These are phyloP conservation scores for Berkeleyomyces basicola DNA, from an alignment of 2,329 filamentous ascomycete genomes.

Conservation along the genomic window DNA sequence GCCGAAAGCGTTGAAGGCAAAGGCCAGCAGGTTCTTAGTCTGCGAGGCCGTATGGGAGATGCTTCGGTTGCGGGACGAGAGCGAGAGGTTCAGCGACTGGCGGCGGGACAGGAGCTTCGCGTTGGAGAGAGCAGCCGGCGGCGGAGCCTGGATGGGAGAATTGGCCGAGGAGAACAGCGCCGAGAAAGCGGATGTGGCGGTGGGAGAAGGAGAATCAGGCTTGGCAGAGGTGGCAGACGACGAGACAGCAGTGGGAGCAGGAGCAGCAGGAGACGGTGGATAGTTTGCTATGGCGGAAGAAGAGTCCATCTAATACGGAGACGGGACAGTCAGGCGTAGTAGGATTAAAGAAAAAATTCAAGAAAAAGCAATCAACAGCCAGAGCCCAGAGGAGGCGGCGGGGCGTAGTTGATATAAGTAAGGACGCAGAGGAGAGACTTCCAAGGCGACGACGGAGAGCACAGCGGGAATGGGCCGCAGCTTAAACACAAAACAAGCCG, in stretches of 20 bases:
- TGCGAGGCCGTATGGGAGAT: slow-evolving; percentile 11
- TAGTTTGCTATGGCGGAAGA: slow-evolving; percentile 1
- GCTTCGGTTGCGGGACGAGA: slow-evolving; percentile 10
- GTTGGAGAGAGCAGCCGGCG: slow-evolving; percentile 4
- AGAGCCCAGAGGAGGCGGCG: neutral
- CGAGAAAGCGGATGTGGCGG: neutral
- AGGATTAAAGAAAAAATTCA: neutral
- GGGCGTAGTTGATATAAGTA: neutral
- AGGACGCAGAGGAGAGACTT: neutral
- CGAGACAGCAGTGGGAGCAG: neutral
- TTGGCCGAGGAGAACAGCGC: slow-evolving; percentile 2
- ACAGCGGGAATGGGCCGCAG: slow-evolving; percentile 5
- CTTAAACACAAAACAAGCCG: slow-evolving; percentile 4
- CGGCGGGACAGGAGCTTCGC: slow-evolving; percentile 11
- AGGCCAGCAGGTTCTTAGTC: slow-evolving; percentile 8
- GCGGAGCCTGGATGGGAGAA: slow-evolving; percentile 9
- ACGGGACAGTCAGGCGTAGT: neutral
- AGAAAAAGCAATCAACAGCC: neutral
- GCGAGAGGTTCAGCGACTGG: slow-evolving; percentile 6
- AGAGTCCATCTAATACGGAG: slow-evolving; percentile 12
- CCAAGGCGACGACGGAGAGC: neutral
- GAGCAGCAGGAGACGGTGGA: neutral
- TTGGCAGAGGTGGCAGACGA: neutral
- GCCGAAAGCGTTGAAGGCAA: slow-evolving; percentile 3
- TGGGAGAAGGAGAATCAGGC: neutral